Percentiles rank a stretch among this genome's conserved stretches.
These are phyloP conservation scores for Cladosporium sp. DNA, from an alignment of 2,329 filamentous ascomycete species.

Conservation along the genomic window DNA sequence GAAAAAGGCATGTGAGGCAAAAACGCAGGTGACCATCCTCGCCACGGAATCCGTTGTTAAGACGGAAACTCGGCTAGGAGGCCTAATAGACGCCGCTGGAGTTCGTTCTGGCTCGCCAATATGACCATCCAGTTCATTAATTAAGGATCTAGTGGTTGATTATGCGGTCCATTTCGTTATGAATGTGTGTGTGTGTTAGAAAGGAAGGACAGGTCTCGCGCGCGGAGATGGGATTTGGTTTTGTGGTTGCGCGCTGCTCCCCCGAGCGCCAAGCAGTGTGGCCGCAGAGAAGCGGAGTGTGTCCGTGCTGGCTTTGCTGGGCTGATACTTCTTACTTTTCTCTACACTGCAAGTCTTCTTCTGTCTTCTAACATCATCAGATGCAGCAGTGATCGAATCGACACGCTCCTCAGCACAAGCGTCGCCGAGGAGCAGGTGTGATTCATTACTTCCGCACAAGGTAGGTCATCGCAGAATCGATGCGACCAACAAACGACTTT, in stretches of 20 bases:
- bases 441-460: background rate
- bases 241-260: background rate
- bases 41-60: conserved; percentile 19
- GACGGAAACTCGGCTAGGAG: conserved; percentile 16
- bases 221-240: background rate
- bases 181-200: conserved; percentile 18
- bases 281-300: background rate
- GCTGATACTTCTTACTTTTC: background rate
- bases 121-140: conserved; percentile 20
- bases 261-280: background rate
- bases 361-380: background rate
- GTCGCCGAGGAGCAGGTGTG: background rate
- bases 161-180: conserved; percentile 19
- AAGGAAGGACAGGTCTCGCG: background rate
- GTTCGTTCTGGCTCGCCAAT: conserved; percentile 20
- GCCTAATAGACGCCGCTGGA: conserved; percentile 19
- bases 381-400: background rate
- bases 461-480: background rate
- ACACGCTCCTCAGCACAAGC: background rate
- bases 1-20: conserved; percentile 11
- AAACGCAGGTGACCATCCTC: conserved; percentile 19
- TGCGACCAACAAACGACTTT: background rate
- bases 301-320: conserved; percentile 1
- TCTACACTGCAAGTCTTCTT: background rate
- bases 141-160: conserved; percentile 19